Evolutionary conservation across 192 early-diverging fungal genomes (phyloP).

Genomic region (Phycomyces blakesleeanus): DNA sequence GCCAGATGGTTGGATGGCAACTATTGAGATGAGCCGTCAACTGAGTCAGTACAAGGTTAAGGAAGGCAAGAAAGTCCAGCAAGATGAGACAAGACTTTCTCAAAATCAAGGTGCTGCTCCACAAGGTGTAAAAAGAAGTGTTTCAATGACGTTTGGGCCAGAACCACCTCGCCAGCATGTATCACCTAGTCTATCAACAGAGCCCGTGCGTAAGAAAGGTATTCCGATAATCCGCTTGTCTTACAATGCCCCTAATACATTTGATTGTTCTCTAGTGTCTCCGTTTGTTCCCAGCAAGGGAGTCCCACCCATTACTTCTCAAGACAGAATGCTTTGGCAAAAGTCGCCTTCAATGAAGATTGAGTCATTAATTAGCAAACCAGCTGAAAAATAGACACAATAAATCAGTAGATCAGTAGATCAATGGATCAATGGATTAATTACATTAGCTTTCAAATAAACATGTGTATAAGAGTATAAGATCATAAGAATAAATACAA

Average conservation of each 20-base stretch:
- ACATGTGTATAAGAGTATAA: too few relatives aligned
- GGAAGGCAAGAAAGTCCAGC: background rate
- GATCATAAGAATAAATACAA: too few relatives aligned
- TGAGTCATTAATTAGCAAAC: constrained; percentile 18
- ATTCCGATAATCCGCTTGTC: too few relatives aligned
- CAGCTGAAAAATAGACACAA: background rate
- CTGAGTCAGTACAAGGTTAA: constrained; percentile 45
- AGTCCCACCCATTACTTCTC: background rate
- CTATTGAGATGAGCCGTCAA: constrained; percentile 51
- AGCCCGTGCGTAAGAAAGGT: constrained; percentile 6
- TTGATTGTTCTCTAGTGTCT: background rate
- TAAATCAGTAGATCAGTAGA: too few relatives aligned
- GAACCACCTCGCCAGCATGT: background rate
- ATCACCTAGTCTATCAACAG: background rate
- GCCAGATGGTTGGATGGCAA: constrained; percentile 51
- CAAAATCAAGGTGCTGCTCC: background rate
- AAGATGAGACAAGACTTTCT: background rate
- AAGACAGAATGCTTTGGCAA: background rate
- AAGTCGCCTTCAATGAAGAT: constrained; percentile 27
- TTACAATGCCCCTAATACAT: background rate
- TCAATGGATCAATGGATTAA: too few relatives aligned
- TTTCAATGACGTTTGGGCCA: background rate
- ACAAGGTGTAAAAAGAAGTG: background rate
- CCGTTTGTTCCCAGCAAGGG: background rate
- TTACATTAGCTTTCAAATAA: too few relatives aligned